Base-by-base conservation (phyloP, 2,329 filamentous ascomycete genomes). In the Falciphora oryzae region DNA sequence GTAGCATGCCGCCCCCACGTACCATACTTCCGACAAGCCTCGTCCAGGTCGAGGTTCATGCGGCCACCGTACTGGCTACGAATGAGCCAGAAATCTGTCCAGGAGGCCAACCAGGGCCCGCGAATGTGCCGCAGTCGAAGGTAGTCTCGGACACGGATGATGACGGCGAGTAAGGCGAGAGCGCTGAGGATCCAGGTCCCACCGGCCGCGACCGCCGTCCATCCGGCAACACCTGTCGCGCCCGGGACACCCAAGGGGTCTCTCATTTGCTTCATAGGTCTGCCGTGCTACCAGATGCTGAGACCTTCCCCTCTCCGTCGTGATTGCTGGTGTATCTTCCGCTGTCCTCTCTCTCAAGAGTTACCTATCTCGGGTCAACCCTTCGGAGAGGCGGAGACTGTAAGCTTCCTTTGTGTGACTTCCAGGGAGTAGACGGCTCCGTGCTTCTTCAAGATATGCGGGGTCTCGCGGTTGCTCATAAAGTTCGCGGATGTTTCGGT, bases 11-110 rank as follows among this genome's bases (percentile, higher is more conserved):
- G 8, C 8, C 18, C 10, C 22, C 50, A 57, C 68, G 25, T 59
- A 69, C 70, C 71, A 35, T 74, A 69, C 62, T 69, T 64, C 13
- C 64, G 65, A 35, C 67, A 69, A 18, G 67, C 65, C 4, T 69
- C 68, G 13, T 67, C 64, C 3, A 73, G 69, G 25, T 67, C 66
- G 29, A 72, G 71, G 63, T 68, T 68, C 57, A 71, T 66, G 25
- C 67, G 67, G 25, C 72, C 72, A 25, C 70, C 66, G 18, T 71
- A 60, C 50, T 71, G 71, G 3, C 68, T 66, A n/a, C 67, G 63
- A 16, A 75, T 70, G 60, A 75, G 65, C 74, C 73, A 75, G 28
- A 72, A 31, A 44, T 72, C 70, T 14, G 73, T 70, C 69, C 69
- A 73, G n/a, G 65, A 67, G 3, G 73, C 69, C 65, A 66, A 64